Evolutionary conservation across 108 stramenopile species (phyloP), one percentile per base, ranked within the genome.

Genomic region (Epithemia pelagica): DNA sequence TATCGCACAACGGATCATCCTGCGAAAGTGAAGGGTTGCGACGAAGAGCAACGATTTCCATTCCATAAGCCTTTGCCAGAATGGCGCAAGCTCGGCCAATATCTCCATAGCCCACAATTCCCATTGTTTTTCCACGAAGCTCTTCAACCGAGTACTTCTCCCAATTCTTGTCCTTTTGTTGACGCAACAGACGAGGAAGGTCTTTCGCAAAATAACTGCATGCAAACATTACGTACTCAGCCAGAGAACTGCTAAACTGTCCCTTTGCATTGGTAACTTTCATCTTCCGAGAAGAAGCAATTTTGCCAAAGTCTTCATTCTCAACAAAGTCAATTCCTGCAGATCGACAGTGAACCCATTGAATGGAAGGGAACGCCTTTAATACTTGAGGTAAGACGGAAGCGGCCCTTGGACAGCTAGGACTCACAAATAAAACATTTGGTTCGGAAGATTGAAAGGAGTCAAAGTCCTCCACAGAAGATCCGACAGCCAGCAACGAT

Each of bases 191-290:
- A n/a, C 85, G 64, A 10, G 86, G 91, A 2, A 94, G 76, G 70
- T 94, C 83, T 74, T 96, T 96, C 54, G 90, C 90, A 68, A 94
- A 96, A 63, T 89, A 91, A 19, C 71, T 69, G 60, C 82, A 85
- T 5, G 91, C 89, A 68, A 87, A 73, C 70, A 94, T 68, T 30
- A 55, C 66, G 65, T 94, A 91, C 68, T 96, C 95, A 0, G 89
- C 89, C 5, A 93, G 65, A 20, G 84, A 71, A 2, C 73, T 72
- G 52, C 75, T 82, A 72, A 89, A 96, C 30, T 87, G 72, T 20
- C 94, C 85, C 65, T 82, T 84, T 58, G 83, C 86, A 64, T 84
- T 88, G 58, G 86, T 88, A 56, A 88, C 64, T 27, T 65, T 28
- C 0, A 84, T 66, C 0, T 63, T 67, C 21, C 52, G 57, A 52